phyloP scores from a whole-genome alignment of 345 rosid genomes.

The Eucalyptus leucophloia region DNA sequence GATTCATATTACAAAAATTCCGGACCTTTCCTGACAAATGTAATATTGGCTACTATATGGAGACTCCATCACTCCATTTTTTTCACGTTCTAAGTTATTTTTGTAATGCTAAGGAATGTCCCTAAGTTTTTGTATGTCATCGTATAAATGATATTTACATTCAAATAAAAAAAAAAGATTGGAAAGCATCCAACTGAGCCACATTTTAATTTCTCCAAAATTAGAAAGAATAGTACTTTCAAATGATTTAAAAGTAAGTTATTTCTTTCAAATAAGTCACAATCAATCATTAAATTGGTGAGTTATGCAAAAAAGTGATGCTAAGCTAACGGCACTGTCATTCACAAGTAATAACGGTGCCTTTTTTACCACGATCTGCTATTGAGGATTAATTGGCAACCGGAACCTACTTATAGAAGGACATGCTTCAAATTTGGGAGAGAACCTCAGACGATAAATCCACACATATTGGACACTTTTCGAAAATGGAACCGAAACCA shows the following conservation, averaged over 20 bases:
- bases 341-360: too few relatives aligned
- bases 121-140: too few relatives aligned
- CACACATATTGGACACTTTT: background rate
- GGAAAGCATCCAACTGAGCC: background rate
- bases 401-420: background rate
- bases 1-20: too few relatives aligned
- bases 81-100: too few relatives aligned
- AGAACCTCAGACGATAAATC: background rate
- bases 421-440: background rate
- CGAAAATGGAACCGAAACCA: background rate
- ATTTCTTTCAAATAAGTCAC: background rate
- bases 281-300: background rate
- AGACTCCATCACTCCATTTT: too few relatives aligned
- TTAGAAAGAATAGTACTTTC: background rate
- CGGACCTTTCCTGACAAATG: accelerated
- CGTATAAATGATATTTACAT: too few relatives aligned
- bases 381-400: background rate
- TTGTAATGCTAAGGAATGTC: too few relatives aligned
- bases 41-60: too few relatives aligned
- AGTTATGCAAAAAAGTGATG: background rate
- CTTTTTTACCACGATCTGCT: too few relatives aligned
- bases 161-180: too few relatives aligned
- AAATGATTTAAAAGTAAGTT: background rate
- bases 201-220: background rate
- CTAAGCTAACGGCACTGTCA: background rate